Conservation (phyloP, 2,329 filamentous ascomycete genomes). For the Penicillium sp. region DNA sequence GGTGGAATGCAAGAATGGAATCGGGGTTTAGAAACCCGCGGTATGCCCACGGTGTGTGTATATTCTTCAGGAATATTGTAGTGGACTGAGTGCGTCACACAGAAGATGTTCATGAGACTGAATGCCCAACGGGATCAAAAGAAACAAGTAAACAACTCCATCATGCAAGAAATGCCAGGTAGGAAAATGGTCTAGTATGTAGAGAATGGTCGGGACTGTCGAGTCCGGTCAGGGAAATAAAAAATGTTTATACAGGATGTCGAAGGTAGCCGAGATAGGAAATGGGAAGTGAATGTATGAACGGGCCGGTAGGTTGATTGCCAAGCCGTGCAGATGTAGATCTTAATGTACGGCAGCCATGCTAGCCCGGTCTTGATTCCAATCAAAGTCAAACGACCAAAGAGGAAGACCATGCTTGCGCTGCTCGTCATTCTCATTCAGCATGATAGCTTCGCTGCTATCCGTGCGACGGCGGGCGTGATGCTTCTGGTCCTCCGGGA, state of each 20-base stretch:
- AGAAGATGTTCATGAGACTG: constrained; percentile 5
- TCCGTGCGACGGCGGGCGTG: constrained; percentile 44
- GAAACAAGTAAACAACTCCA: neutral
- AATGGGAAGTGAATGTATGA: constrained; percentile 6
- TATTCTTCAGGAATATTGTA: neutral
- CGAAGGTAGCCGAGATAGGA: constrained; percentile 5
- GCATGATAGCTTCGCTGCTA: constrained; percentile 48
- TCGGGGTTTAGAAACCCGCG: neutral
- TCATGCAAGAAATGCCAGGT: constrained; percentile 7
- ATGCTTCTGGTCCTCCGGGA: constrained; percentile 33
- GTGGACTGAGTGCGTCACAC: neutral
- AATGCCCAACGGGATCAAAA: neutral
- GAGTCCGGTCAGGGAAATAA: neutral
- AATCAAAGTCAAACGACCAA: constrained; percentile 37
- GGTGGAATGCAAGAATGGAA: neutral
- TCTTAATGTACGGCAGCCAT: constrained; percentile 38
- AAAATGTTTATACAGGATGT: constrained; percentile 8
- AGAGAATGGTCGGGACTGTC: constrained; percentile 1
- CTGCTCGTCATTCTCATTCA: constrained; percentile 46
- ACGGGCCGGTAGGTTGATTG: neutral
- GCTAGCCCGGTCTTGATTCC: constrained; percentile 43
- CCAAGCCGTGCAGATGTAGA: constrained; percentile 1
- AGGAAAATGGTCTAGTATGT: constrained; percentile 3
- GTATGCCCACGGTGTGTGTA: neutral
- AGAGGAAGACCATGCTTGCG: constrained; percentile 54